Conservation (phyloP, 2,329 filamentous ascomycete genomes). For the Alternaria triticina region DNA sequence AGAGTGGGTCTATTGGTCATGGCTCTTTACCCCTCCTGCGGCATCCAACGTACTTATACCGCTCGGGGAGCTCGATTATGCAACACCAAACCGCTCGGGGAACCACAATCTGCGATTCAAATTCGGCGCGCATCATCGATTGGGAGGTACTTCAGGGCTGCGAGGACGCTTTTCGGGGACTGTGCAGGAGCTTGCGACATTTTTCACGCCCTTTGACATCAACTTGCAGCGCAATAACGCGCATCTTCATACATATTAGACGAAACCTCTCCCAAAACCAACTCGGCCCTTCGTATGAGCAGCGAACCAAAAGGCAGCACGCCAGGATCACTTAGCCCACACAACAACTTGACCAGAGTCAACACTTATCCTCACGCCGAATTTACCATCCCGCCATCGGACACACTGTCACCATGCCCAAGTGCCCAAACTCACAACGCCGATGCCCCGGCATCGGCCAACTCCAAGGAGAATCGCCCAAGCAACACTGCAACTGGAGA, state of each 20-base stretch:
- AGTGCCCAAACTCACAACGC: conserved; percentile 45
- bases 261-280: background rate
- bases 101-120: conserved; percentile 6
- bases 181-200: conserved; percentile 1
- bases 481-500: conserved; percentile 28
- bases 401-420: conserved; percentile 41
- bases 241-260: background rate
- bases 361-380: conserved; percentile 41
- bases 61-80: background rate
- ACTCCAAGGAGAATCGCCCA: conserved; percentile 25
- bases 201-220: background rate
- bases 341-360: conserved; percentile 27
- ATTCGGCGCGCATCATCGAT: conserved; percentile 8
- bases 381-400: conserved; percentile 39
- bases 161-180: conserved; percentile 5
- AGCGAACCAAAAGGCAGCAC: conserved; percentile 52
- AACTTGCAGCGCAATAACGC: conserved; percentile 2
- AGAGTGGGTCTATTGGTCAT: conserved; percentile 13
- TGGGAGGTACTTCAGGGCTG: background rate
- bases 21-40: conserved; percentile 3
- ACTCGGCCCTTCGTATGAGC: conserved; percentile 35
- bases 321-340: conserved; percentile 49
- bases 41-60: conserved; percentile 7
- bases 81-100: conserved; percentile 4
- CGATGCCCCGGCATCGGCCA: conserved; percentile 43